A percentile compares a stretch with the other conserved stretches of the same genome.
Conservation (phyloP, 495 filamentous ascomycete genomes). For the Podospora appendiculata region DNA sequence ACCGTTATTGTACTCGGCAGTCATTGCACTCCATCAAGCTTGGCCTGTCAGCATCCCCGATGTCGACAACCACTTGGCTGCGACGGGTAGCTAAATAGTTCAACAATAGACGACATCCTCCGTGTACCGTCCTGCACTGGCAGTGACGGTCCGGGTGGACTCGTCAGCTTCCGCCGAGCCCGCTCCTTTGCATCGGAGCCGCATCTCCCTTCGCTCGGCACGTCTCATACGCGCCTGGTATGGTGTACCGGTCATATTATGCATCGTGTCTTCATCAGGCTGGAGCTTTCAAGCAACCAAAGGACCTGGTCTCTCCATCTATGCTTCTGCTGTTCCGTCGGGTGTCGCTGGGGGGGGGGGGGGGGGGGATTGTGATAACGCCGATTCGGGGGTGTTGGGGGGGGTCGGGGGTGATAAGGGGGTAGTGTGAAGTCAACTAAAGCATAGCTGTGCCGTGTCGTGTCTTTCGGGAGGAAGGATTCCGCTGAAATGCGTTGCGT, state of each 20-base stretch:
- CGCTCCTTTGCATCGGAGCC: conserved; percentile 1
- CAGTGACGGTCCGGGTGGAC: conserved; percentile 15
- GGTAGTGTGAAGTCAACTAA: conserved; percentile 10
- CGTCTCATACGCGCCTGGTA: conserved; percentile 1
- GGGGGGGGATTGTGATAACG: conserved; percentile 35
- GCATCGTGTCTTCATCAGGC: conserved; percentile 22
- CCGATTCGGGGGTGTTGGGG: conserved; percentile 19
- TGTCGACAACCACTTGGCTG: conserved; percentile 22
- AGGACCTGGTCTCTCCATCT: conserved; percentile 23
- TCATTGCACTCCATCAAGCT: conserved; percentile 2
- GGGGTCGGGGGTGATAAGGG: conserved; percentile 4
- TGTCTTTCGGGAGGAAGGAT: neutral
- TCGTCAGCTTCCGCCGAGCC: conserved; percentile 1
- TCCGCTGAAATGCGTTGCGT: neutral
- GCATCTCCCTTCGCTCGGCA: conserved; percentile 6
- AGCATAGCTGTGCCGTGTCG: conserved; percentile 16
- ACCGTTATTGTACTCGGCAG: neutral
- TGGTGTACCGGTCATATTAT: conserved; percentile 5
- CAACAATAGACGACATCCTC: conserved; percentile 9
- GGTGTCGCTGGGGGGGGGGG: conserved; percentile 29
- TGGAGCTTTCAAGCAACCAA: conserved; percentile 50
- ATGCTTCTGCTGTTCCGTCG: conserved; percentile 16
- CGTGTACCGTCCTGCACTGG: conserved; percentile 20
- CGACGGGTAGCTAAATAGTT: conserved; percentile 11
- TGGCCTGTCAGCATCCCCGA: neutral